Evolutionary conservation across 2,329 filamentous ascomycete genomes (phyloP).

Genomic region (Biscogniauxia mediterranea): DNA sequence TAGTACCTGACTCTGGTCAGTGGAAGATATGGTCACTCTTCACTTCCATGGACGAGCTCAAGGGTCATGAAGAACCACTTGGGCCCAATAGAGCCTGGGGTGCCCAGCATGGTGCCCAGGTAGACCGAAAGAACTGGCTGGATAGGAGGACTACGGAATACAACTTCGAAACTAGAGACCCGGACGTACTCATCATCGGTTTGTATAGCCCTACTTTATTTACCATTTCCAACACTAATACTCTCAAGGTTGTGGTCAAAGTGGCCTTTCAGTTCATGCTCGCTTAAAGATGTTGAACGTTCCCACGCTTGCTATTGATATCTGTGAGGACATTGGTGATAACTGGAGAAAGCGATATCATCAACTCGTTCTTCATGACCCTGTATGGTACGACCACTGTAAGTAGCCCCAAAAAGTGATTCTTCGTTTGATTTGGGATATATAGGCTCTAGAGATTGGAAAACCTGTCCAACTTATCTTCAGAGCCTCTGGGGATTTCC

Average conservation of each 20-base stretch:
- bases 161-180: slow-evolving; percentile 47
- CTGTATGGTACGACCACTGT: slow-evolving; percentile 53
- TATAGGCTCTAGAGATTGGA: background rate
- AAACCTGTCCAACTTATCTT: background rate
- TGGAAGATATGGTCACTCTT: slow-evolving; percentile 59
- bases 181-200: slow-evolving; percentile 57
- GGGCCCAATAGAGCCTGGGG: slow-evolving; percentile 45
- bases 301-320: slow-evolving; percentile 51
- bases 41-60: slow-evolving; percentile 46
- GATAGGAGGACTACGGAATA: slow-evolving; percentile 46
- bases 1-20: slow-evolving; percentile 38
- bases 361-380: slow-evolving; percentile 60
- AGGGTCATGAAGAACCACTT: slow-evolving; percentile 42
- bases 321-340: slow-evolving; percentile 52
- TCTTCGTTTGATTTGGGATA: background rate
- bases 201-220: slow-evolving; percentile 7
- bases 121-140: slow-evolving; percentile 50
- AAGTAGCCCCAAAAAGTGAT: background rate
- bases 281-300: slow-evolving; percentile 55
- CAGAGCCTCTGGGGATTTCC: background rate
- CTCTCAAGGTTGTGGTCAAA: slow-evolving; percentile 51
- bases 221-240: slow-evolving; percentile 5
- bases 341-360: slow-evolving; percentile 60
- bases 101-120: slow-evolving; percentile 45
- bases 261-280: slow-evolving; percentile 50